Evolutionary conservation across 176 grass and related monocot species (phyloP).

Genomic region (Rhipidocladum racemiflorum): DNA sequence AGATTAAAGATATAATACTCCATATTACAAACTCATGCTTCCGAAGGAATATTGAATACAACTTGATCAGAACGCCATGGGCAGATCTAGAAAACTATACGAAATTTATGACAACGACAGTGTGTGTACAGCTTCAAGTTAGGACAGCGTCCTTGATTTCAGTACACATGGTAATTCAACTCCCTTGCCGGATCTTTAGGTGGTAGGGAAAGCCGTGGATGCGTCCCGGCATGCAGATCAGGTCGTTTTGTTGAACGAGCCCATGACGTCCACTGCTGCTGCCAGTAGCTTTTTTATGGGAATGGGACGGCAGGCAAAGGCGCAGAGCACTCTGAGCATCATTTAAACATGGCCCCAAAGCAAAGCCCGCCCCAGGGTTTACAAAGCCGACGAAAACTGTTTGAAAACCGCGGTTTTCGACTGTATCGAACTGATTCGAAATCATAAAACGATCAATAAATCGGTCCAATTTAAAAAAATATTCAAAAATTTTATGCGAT

Average conservation of each 20-base stretch:
- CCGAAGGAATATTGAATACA: background rate
- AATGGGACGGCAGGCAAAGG: background rate
- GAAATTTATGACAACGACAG: background rate
- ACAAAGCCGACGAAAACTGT: no score
- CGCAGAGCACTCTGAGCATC: background rate
- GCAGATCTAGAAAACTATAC: no score
- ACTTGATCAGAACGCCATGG: background rate
- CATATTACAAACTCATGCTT: background rate
- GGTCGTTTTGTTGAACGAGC: background rate
- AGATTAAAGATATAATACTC: background rate
- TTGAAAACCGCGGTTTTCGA: no score
- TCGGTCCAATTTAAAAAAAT: no score
- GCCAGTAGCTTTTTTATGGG: background rate
- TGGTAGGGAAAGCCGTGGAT: constrained; percentile 27
- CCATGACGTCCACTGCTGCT: constrained; percentile 7
- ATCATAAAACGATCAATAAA: no score
- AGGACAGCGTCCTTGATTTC: constrained; percentile 30
- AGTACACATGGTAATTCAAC: constrained; percentile 34
- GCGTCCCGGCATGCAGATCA: background rate
- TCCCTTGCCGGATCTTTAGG: constrained; percentile 11
- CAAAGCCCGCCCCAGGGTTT: background rate
- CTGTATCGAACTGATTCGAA: no score
- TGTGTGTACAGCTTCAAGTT: background rate
- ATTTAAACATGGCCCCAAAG: constrained; percentile 36
- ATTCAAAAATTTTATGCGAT: no score